Base-by-base conservation (phyloP, 2,329 filamentous ascomycete species). In the Blumeriella jaapii region DNA sequence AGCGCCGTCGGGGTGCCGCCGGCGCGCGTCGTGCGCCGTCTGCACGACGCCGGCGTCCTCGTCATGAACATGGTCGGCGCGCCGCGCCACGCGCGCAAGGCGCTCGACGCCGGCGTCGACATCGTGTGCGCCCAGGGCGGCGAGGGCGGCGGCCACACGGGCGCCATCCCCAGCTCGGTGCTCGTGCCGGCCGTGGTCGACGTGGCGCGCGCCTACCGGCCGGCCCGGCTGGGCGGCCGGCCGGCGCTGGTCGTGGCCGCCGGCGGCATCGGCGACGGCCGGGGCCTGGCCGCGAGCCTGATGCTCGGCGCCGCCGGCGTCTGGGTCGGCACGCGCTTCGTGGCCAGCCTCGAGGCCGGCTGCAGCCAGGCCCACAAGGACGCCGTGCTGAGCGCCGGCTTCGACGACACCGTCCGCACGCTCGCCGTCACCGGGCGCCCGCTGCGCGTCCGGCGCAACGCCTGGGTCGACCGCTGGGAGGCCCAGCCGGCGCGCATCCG, bases 61-160 rank as follows among this genome's bases (percentile, higher is more conserved):
- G 69, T 95, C 22, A 95, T 95, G 86, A 95, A 95, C 59, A 95
- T 95, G 87, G 86, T 95, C 13, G 89, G 89, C 0, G 82, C 87
- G 51, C 87, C 89, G 2, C 85, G 81, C 56, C 89, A 96, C 58
- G 87, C 87, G 1, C 72, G 79, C 56, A 95, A 95, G 63, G 87
- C 87, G 2, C 65, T 96, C 3, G 74, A 85, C 31, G 72, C 79
- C 0, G 89, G 89, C 27, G 85, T 93, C 7, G 89, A 96, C 60
- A 78, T 95, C 45, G 71, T 96, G 5, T 94, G 86, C 56, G 78
- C 87, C 2, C 89, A 96, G 63, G 89, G 89, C 29, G 85, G 85
- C 33, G 89, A 96, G 59, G 89, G 87, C 2, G 89, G 89, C 12
- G 89, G 87, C 0, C 89, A 96, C 61, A 95, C 89, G 1, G 87